Evolutionary conservation across 75 land plant species (phyloP).

Genomic region (Larix kaempferi): DNA sequence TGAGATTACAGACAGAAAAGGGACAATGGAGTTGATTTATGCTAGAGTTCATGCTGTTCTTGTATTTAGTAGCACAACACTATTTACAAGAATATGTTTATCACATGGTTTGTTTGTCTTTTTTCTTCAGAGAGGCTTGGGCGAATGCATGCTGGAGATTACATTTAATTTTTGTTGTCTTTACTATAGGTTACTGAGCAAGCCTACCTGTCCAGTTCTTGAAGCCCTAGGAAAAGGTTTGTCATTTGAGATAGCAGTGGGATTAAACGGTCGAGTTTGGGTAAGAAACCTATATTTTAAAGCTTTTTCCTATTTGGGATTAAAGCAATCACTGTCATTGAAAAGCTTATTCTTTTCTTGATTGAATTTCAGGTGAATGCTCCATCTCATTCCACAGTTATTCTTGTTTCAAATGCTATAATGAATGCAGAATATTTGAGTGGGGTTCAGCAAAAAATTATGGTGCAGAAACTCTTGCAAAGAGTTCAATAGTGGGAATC

Average conservation of each 20-base stretch:
- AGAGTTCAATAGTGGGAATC: conserved; percentile 24
- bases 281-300: conserved; percentile 24
- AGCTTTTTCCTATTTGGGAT: no score
- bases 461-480: conserved; percentile 80
- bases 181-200: conserved; percentile 63
- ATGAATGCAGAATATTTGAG: conserved; percentile 69
- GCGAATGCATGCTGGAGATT: background rate
- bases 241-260: conserved; percentile 92
- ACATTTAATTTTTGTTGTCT: background rate
- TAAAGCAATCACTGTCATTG: background rate
- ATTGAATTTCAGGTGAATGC: conserved; percentile 72
- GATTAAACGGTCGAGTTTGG: conserved; percentile 96
- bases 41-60: background rate
- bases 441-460: conserved; percentile 70
- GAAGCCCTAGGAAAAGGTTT: conserved; percentile 84
- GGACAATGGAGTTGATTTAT: background rate
- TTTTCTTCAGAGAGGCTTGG: background rate
- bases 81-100: background rate
- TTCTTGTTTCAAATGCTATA: conserved; percentile 79
- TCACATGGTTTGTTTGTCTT: conserved; percentile 16
- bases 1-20: background rate
- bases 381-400: conserved; percentile 47
- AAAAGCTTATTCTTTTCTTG: background rate
- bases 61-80: background rate
- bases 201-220: conserved; percentile 88